These are phyloP conservation scores for Coniophora puteana DNA, from an alignment of 1,284 basidiomycete genomes.

Conservation along the genomic window DNA sequence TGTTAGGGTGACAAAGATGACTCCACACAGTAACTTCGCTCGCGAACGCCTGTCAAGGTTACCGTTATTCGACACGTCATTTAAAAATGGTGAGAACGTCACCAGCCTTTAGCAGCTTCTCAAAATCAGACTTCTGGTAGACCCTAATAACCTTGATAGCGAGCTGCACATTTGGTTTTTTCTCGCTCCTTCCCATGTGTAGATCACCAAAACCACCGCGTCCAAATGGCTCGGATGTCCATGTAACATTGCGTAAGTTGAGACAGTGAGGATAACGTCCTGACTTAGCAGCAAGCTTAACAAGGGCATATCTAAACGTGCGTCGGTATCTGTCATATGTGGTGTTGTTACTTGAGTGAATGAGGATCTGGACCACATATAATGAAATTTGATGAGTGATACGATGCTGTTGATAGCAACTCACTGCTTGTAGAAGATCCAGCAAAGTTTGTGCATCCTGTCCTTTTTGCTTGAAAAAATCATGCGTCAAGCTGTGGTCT, in stretches of 20 bases:
- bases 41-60: slow-evolving; percentile 21
- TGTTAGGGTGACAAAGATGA: slow-evolving; percentile 22
- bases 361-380: no score
- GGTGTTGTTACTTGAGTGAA: no score
- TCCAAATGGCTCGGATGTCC: slow-evolving; percentile 11
- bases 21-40: slow-evolving; percentile 27
- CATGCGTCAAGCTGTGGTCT: no score
- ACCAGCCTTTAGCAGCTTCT: slow-evolving; percentile 16
- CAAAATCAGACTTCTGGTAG: slow-evolving; percentile 8
- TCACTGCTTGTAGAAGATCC: no score
- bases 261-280: slow-evolving; percentile 20
- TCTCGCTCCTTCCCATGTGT: slow-evolving; percentile 19
- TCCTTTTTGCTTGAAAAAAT: no score
- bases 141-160: slow-evolving; percentile 22
- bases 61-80: slow-evolving; percentile 4
- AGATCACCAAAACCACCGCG: slow-evolving; percentile 24
- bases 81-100: neutral
- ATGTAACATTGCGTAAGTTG: slow-evolving; percentile 17
- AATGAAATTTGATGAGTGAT: no score
- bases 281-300: no score
- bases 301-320: no score
- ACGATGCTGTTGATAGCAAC: no score
- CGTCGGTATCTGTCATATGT: no score
- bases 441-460: no score
- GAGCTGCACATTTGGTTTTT: slow-evolving; percentile 18